Evolutionary conservation across 345 rosid species (phyloP).

Genomic region (Sisymbrium irio): DNA sequence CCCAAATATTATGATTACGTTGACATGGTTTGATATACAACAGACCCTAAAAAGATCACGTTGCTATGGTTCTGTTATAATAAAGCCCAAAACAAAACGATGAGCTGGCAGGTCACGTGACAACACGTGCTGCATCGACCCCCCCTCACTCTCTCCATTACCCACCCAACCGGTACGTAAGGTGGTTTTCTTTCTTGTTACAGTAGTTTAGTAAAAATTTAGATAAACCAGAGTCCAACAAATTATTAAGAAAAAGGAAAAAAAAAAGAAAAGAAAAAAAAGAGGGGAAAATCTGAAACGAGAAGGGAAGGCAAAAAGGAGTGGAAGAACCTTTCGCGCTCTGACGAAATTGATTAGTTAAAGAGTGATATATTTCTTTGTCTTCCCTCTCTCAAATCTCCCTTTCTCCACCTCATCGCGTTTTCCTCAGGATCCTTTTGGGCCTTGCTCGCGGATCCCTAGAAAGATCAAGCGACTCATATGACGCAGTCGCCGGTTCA

Average conservation of each 20-base stretch:
- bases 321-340: constrained; percentile 40
- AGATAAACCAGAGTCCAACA: constrained; percentile 1
- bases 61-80: background rate
- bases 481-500: constrained; percentile 72
- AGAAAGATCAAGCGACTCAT: constrained; percentile 21
- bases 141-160: constrained; percentile 4
- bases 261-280: background rate
- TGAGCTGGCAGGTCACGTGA: constrained; percentile 32
- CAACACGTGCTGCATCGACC: constrained; percentile 9
- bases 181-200: constrained; percentile 1
- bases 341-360: constrained; percentile 35
- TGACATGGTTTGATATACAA: background rate
- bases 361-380: constrained; percentile 17
- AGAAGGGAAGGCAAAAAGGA: constrained; percentile 21
- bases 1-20: background rate
- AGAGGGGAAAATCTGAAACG: constrained; percentile 29
- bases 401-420: background rate
- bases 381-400: constrained; percentile 1
- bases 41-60: background rate
- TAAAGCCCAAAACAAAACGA: constrained; percentile 1
- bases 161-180: constrained; percentile 20
- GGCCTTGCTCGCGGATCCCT: constrained; percentile 1
- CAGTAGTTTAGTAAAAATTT: background rate
- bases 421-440: background rate
- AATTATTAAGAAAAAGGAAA: background rate